Percentiles rank a stretch among this genome's conserved stretches.
Evolutionary conservation across 495 filamentous ascomycete genomes (phyloP).

Genomic region (Talaromyces ruber): DNA sequence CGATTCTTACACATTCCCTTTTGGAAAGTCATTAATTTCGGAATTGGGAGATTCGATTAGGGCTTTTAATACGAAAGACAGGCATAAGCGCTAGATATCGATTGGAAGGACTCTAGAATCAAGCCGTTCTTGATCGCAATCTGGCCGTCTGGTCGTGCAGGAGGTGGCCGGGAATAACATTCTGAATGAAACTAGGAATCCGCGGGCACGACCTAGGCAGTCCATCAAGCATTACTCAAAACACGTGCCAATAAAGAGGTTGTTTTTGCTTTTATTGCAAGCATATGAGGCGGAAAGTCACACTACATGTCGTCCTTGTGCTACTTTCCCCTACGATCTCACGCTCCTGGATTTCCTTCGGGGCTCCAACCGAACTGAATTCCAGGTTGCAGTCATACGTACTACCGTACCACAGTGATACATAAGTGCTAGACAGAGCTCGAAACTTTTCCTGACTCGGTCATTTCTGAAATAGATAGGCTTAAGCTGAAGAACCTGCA

Average conservation of each 20-base stretch:
- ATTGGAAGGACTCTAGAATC: not conserved
- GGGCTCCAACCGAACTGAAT: not conserved
- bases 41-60: not conserved
- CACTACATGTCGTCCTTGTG: no score
- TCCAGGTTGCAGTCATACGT: not conserved
- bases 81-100: not conserved
- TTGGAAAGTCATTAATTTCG: not conserved
- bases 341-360: no score
- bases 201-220: no score
- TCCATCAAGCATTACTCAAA: not conserved
- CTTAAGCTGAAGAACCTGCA: not conserved
- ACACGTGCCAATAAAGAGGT: no score
- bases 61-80: not conserved
- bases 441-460: not conserved
- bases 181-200: not conserved
- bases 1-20: not conserved
- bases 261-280: no score
- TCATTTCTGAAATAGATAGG: not conserved
- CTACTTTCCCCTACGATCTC: no score
- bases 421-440: not conserved
- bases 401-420: no score
- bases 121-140: not conserved
- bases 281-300: no score
- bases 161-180: not conserved
- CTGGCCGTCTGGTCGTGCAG: not conserved